Percentiles rank a stretch among this genome's conserved stretches.
Conservation (phyloP, 768 basidiomycete genomes). For the Lentinula raphanica region DNA sequence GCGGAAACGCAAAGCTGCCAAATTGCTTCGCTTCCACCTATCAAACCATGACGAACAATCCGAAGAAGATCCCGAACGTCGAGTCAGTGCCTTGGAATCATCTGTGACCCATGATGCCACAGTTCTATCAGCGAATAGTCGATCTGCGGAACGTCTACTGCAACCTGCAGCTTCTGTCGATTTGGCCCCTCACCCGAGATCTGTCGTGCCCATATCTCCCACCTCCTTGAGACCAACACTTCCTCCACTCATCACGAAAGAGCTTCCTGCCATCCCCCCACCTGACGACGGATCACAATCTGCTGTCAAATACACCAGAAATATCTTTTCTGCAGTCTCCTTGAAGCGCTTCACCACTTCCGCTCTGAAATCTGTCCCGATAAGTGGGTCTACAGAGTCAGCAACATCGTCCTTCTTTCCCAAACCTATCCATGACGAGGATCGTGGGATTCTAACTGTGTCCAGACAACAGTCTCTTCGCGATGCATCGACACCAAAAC, state of each 20-base stretch:
- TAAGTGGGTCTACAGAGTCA: slow-evolving; percentile 1
- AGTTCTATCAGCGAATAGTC: neutral
- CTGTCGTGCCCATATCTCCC: neutral
- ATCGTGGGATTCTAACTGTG: neutral
- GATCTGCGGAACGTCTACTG: neutral
- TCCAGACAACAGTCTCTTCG: neutral
- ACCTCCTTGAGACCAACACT: neutral
- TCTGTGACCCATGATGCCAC: neutral
- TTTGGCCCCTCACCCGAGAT: neutral
- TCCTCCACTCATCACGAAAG: slow-evolving; percentile 2
- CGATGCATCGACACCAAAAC: neutral
- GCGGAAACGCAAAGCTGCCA: neutral
- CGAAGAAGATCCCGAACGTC: neutral
- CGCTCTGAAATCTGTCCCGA: neutral
- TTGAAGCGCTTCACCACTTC: neutral
- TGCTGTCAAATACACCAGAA: neutral
- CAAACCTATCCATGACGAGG: neutral
- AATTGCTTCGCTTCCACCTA: neutral
- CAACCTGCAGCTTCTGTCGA: neutral
- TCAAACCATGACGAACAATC: neutral
- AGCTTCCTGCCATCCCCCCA: neutral
- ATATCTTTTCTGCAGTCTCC: neutral
- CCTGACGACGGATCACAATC: neutral
- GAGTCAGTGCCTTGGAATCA: neutral
- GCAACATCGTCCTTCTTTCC: slow-evolving; percentile 5